Evolutionary conservation across 1,139 yeast species (phyloP).

Genomic region (Taphrina populina): DNA sequence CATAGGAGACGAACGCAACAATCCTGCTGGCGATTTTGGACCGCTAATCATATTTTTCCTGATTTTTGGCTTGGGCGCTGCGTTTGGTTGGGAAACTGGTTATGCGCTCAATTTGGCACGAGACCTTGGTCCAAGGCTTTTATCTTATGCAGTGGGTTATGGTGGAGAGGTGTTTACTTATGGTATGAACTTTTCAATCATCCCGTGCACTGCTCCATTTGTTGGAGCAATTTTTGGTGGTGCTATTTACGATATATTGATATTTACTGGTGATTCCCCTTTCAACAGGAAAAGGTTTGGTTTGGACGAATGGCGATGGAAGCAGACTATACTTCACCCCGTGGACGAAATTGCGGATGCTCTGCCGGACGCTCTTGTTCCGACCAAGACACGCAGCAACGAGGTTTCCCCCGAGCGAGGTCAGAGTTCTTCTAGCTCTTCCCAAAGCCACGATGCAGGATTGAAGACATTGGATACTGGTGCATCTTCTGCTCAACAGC

Average conservation of each 20-base stretch:
- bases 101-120: slow-evolving; percentile 56
- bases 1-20: slow-evolving; percentile 53
- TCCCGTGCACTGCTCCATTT: slow-evolving; percentile 52
- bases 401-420: not conserved
- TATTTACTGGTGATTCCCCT: slow-evolving; percentile 51
- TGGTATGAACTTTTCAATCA: slow-evolving; percentile 53
- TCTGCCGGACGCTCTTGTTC: slow-evolving; percentile 18
- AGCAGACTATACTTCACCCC: slow-evolving; percentile 2
- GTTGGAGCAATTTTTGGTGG: slow-evolving; percentile 52
- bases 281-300: slow-evolving; percentile 32
- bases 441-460: too few relatives aligned
- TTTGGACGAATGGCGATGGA: slow-evolving; percentile 28
- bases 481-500: too few relatives aligned
- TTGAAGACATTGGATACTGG: too few relatives aligned
- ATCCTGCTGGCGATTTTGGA: slow-evolving; percentile 49
- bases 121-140: slow-evolving; percentile 56
- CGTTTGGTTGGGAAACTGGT: slow-evolving; percentile 54
- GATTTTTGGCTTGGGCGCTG: slow-evolving; percentile 50
- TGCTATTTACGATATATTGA: slow-evolving; percentile 50
- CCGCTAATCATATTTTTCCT: slow-evolving; percentile 51
- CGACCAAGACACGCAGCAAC: slow-evolving; percentile 2
- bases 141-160: slow-evolving; percentile 52
- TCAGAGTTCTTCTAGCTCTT: too few relatives aligned
- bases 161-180: slow-evolving; percentile 50
- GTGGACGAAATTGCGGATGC: slow-evolving; percentile 23